Conservation (phyloP, 148 eudicot genomes). For the Rhododendron williamsianum region DNA sequence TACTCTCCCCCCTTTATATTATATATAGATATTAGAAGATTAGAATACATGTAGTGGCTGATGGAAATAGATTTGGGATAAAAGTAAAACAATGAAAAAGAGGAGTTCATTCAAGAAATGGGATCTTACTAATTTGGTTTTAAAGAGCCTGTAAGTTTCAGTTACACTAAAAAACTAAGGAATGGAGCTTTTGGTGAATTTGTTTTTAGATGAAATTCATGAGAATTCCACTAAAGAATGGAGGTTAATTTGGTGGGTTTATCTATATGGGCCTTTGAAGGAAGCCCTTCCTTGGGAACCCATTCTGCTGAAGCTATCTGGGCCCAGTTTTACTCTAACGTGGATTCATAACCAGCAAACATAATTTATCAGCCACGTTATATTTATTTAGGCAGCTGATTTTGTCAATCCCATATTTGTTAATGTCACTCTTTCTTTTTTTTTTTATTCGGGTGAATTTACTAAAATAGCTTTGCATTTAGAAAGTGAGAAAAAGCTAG, state of each 20-base stretch:
- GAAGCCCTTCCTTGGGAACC: not conserved
- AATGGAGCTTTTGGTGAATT: not conserved
- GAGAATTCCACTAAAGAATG: not conserved
- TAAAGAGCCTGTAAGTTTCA: not conserved
- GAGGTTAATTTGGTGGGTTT: not conserved
- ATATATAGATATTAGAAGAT: no score
- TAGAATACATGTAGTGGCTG: not conserved
- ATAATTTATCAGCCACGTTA: not conserved
- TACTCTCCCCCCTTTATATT: no score
- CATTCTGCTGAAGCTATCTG: not conserved
- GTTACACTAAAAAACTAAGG: no score
- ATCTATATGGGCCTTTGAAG: not conserved
- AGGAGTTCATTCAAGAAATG: not conserved
- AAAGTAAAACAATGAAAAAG: no score
- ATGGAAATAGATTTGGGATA: not conserved
- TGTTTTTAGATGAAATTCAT: no score
- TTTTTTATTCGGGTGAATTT: no score
- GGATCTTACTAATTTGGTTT: not conserved
- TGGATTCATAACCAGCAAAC: not conserved
- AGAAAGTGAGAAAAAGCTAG: no score
- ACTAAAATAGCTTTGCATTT: no score
- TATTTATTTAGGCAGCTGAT: no score
- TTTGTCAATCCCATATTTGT: no score
- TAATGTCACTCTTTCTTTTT: no score
- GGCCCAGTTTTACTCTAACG: not conserved